Base-by-base conservation (phyloP, 2,329 filamentous ascomycete species). In the Penicillium crustosum region DNA sequence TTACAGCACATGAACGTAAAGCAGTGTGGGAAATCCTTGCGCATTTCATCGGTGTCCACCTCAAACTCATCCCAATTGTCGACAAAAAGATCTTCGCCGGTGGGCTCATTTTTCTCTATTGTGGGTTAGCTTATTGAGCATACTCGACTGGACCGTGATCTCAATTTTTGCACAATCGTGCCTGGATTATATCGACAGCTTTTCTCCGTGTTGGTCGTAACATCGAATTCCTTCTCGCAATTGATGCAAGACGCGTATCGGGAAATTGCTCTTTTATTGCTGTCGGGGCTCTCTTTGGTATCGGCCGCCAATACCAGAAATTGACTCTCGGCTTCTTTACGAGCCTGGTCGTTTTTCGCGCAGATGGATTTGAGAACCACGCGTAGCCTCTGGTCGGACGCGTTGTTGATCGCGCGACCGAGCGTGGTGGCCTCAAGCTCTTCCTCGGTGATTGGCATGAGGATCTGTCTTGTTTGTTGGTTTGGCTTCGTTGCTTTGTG, bases 201-300 rank as follows among this genome's bases (percentile, higher is more conserved):
- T 19, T 35, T 10, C 27, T 53, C 15, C 10, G 41, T 44, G 15
- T 53, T 45, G 10, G 29, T n/a, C 2, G 19, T 53, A 31, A 53
- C 39, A 53, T 53, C 39, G 21, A 53, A 45, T 27, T 45, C 50
- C 17, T 44, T 53, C 29, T 44, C 7, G 21, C 50, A 53, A 33
- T 25, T 25, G 4, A 29, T 2, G n/a, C 50, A 53, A 27, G 29
- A 9, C 9, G 50, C 21, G 29, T 53, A 45, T 7, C 23, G 41
- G 6, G 50, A 12, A 4, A 45, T 21, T 19, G 21, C 25, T 13
- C 29, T 31, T 21, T 45, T 45, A 9, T 27, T 45, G 10, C 13
- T 13, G 9, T 15, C 19, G 19, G 50, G 21, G 29, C 41, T 38
- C 23, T 27, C 35, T 17, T 48, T 17, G 13, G 42, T 21, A 41